Base-by-base conservation (phyloP, 345 rosid species). In the Dipteronia dyeriana region DNA sequence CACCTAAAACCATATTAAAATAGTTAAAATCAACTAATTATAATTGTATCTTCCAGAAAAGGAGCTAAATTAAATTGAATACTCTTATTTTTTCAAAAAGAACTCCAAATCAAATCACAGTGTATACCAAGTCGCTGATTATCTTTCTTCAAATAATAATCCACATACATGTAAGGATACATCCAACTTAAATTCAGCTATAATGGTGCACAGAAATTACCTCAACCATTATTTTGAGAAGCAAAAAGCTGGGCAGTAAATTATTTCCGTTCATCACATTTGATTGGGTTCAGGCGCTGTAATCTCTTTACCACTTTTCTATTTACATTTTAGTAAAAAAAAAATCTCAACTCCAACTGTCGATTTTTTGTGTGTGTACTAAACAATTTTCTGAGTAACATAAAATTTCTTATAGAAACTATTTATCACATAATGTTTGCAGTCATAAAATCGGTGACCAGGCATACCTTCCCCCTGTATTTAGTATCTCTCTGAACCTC, bases 401-500 rank as follows among this genome's bases (percentile, higher is more conserved):
- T 3, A 0, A 22, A 26, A 20, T 74, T 31, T 56, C 61, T 74
- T 19, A 9, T 14, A 20, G 38, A 25, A 43, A 9, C 67, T 16
- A 25, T 23, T 23, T 25, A 60, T 39, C 56, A 73, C 14, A 60
- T 26, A 41, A 71, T 5, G n/a, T 62, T 47, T 74, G 4, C 10
- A 45, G 7, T 19, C n/a, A 51, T 64, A 51, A 2, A 13, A 29
- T 45, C 23, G 7, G 14, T 43, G 41, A 47, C 25, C 19, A 41
- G 22, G 20, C 65, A 71, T 71, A 97, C 99, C 98, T 91, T 87
- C 66, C 99, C 99, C 82, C 99, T 84, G 82, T 87, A 41, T 86
- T 92, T 94, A 71, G 79, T 94, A 85, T 97, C 99, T 89, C 98
- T 90, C 80, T 92, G 97, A 85, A 97, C 75, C 79, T 91, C 98